Conservation (phyloP, 139 green algal genomes). For the Monoraphidium neglectum region DNA sequence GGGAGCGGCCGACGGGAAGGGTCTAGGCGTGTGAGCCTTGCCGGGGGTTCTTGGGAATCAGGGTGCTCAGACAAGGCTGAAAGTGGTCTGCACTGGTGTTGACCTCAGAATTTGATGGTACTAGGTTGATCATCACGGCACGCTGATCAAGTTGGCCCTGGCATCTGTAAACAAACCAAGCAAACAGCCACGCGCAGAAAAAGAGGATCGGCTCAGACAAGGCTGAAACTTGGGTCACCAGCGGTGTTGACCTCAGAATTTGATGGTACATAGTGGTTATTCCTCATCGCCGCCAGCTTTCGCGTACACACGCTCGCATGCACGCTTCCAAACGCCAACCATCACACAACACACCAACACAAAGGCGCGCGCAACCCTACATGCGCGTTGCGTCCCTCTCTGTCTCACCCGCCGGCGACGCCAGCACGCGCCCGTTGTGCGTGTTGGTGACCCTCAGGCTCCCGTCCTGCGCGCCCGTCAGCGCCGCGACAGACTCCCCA, state of each 20-base stretch:
- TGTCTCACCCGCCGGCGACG: slow-evolving; percentile 39
- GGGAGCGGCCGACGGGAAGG: too few species aligned
- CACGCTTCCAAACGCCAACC: too few species aligned
- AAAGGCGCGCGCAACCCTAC: too few species aligned
- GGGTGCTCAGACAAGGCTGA: slow-evolving; percentile 12
- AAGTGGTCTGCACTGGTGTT: slow-evolving; percentile 8
- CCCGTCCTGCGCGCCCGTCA: slow-evolving; percentile 74
- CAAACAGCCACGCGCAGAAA: background rate
- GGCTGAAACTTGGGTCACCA: slow-evolving; percentile 6
- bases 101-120: slow-evolving; percentile 36
- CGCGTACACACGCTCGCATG: too few species aligned
- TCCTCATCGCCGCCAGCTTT: too few species aligned
- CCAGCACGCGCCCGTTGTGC: slow-evolving; percentile 48
- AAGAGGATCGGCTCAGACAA: slow-evolving; percentile 10
- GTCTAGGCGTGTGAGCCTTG: too few species aligned
- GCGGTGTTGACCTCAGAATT: slow-evolving; percentile 20
- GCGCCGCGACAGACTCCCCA: slow-evolving; percentile 25
- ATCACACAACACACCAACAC: too few species aligned
- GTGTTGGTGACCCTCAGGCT: slow-evolving; percentile 65
- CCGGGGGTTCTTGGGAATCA: too few species aligned
- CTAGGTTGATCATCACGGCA: background rate
- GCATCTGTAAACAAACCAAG: background rate
- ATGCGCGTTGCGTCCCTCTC: too few species aligned
- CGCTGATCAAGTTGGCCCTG: background rate
- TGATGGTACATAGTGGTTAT: slow-evolving; percentile 23